Evolutionary conservation across 129 eudicot species (phyloP), one percentile per base, ranked within the genome.

Genomic region (Rutidosis leptorrhynchoides): DNA sequence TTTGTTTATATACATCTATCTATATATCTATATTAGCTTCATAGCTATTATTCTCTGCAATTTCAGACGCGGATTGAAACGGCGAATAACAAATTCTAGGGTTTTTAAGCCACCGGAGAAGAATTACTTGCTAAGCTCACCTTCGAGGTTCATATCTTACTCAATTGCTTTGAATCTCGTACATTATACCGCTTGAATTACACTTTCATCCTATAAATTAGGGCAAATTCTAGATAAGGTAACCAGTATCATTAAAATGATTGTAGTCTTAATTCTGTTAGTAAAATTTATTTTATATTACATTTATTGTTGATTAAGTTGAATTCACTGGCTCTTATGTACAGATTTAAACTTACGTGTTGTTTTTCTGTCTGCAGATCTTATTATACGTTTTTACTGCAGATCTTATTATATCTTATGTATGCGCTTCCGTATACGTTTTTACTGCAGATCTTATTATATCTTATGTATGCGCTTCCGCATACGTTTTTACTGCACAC

Each of bases 111-210:
- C 78, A 2, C 19, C 77, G 82, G 74, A 78, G 82, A 67, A 59
- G 73, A 78, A 67, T 78, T 78, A 35, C 78, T 78, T 59, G 78
- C 82, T 72, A 72, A 72, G 78, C 77, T 1, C 66, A 58, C 5
- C 74, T 65, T 60, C 65, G 59, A 78, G 82, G 78, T 78, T 25
- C 58, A 15, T 72, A 6, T 58, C 24, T 64, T 12, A 49, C 64
- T 57, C 7, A 35, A 33, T 33, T 52, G 14, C 30, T 19, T 53
- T 3, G 11, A 63, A 35, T 63, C 51, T 26, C 12, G 6, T 73
- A 25, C 25, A 73, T 73, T 58, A 17, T 63, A 33, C 77, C 42
- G 51, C 70, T 2, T 26, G 20, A 48, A 48, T 37, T 37, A 37
- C 45, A 1, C 1, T 32, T 33, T 7, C 42, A 33, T 33, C 42